A percentile compares a stretch with the other conserved stretches of the same genome.
phyloP scores from a whole-genome alignment of 176 grass and related monocot species.

The Zoysia japonica region DNA sequence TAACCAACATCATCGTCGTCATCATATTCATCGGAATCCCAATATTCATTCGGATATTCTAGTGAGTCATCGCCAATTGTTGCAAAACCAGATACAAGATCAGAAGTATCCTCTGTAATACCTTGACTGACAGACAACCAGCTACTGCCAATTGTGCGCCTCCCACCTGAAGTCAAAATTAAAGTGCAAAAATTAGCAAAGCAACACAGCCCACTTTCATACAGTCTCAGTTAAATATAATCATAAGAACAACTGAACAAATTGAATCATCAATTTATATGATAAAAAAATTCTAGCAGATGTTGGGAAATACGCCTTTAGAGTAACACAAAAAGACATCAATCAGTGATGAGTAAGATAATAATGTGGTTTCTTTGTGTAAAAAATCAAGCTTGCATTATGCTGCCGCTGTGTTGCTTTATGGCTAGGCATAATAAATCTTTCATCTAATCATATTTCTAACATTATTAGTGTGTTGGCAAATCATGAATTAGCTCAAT shows the following conservation, averaged over 20 bases:
- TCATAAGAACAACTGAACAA: neutral
- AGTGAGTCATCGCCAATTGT: constrained; percentile 77
- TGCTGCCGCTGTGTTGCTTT: neutral
- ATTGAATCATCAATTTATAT: neutral
- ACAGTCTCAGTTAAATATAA: constrained; percentile 1
- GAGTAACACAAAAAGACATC: neutral
- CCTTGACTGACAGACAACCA: constrained; percentile 98
- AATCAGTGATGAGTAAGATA: neutral
- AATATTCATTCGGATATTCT: constrained; percentile 95
- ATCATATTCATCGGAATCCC: constrained; percentile 97
- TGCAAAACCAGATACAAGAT: constrained; percentile 85
- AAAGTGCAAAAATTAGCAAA: neutral
- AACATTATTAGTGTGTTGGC: constrained; percentile 18
- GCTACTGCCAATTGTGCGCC: constrained; percentile 65
- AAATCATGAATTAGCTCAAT: constrained; percentile 21
- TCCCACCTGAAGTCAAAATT: constrained; percentile 56
- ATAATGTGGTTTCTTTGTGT: neutral
- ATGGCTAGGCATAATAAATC: neutral
- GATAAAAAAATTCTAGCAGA: neutral
- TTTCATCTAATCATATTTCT: constrained; percentile 2
- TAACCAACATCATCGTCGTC: constrained; percentile 98
- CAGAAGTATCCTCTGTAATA: constrained; percentile 89
- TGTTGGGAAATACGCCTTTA: neutral
- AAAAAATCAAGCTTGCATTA: neutral
- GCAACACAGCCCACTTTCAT: neutral